These are phyloP conservation scores for Pyrrhoderma lamaoense DNA, from an alignment of 1,284 basidiomycete species.

Conservation along the genomic window DNA sequence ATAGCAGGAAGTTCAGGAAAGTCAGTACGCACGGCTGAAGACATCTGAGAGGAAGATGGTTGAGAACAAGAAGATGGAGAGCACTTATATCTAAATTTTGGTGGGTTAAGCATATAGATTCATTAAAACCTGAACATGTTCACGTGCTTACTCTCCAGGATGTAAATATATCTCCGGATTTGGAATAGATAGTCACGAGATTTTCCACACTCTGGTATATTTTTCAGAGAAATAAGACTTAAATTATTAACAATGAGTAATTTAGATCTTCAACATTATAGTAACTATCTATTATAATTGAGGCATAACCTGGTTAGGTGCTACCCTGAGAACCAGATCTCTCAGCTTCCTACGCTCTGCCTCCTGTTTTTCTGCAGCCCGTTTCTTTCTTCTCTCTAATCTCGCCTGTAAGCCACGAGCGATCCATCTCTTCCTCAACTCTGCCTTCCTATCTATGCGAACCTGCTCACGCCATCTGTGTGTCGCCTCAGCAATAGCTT, in stretches of 20 bases:
- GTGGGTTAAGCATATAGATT: no score
- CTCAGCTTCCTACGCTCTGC: constrained; percentile 53
- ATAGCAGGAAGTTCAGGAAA: constrained; percentile 37
- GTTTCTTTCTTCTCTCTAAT: constrained; percentile 38
- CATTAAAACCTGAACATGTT: no score
- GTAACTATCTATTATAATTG: background rate
- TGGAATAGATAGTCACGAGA: no score
- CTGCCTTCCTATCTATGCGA: constrained; percentile 48
- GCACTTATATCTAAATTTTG: background rate
- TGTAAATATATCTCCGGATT: no score
- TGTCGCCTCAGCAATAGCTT: constrained; percentile 61
- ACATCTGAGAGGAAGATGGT: background rate
- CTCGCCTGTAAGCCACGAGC: constrained; percentile 43
- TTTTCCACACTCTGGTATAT: no score
- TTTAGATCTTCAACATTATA: background rate
- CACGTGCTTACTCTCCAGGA: no score
- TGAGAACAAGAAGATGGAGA: background rate
- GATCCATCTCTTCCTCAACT: constrained; percentile 42
- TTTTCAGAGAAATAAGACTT: no score
- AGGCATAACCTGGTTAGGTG: constrained; percentile 65
- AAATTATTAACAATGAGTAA: background rate
- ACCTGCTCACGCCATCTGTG: constrained; percentile 63
- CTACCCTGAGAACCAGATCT: constrained; percentile 49
- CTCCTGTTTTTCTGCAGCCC: constrained; percentile 53
- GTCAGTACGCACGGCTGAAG: constrained; percentile 16